A percentile compares a stretch with the other conserved stretches of the same genome.
Evolutionary conservation across 768 basidiomycete genomes (phyloP).

Genomic region (Auriscalpium vulgare): DNA sequence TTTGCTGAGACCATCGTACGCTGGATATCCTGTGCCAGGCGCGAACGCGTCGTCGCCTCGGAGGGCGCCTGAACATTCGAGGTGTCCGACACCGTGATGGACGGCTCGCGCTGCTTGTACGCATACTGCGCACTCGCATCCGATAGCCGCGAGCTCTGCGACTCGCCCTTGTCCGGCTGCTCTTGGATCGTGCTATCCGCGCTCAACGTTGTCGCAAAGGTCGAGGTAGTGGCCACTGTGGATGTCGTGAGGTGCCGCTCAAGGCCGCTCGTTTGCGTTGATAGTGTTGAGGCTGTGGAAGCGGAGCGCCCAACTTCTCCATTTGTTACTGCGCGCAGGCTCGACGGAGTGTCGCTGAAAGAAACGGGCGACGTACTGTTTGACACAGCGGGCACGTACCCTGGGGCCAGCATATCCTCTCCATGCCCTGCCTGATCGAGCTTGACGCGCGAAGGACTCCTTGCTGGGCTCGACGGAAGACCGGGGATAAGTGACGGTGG

Average conservation of each 20-base stretch:
- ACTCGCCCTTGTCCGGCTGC: background rate
- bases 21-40: constrained; percentile 11
- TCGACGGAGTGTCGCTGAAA: background rate
- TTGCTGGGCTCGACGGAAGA: background rate
- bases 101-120: background rate
- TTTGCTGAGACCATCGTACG: constrained; percentile 21
- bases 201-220: constrained; percentile 4
- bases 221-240: constrained; percentile 8
- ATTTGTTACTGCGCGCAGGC: constrained; percentile 1
- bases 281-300: constrained; percentile 8
- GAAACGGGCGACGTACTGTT: background rate
- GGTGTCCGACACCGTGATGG: background rate
- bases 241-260: constrained; percentile 13
- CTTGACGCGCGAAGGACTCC: background rate
- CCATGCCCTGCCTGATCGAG: background rate
- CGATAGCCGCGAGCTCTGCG: background rate
- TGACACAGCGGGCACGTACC: background rate
- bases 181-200: background rate
- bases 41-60: constrained; percentile 10
- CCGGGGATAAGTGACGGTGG: background rate
- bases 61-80: background rate
- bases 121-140: background rate
- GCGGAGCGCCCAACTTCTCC: constrained; percentile 7
- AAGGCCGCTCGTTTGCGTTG: constrained; percentile 3
- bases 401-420: background rate